A percentile compares a stretch with the other conserved stretches of the same genome.
phyloP scores from a whole-genome alignment of 1,139 yeast genomes.

The Zygoascus sp. region DNA sequence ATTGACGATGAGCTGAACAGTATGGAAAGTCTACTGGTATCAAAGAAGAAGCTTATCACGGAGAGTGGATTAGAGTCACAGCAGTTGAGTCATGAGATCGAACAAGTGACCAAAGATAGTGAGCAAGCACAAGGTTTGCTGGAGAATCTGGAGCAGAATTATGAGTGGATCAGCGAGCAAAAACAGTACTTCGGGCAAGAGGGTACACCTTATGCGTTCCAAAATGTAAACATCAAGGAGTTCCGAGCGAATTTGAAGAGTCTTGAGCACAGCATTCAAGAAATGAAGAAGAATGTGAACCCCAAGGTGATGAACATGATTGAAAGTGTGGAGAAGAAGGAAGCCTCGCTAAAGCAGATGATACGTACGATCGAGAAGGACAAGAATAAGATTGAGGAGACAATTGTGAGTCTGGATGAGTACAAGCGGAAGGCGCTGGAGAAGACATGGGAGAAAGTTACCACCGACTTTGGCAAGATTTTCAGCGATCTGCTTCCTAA shows the following conservation, averaged over 20 bases:
- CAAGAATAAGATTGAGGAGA: slow-evolving; percentile 82
- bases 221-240: slow-evolving; percentile 59
- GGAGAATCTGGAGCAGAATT: slow-evolving; percentile 48
- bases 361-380: slow-evolving; percentile 86
- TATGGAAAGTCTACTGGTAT: slow-evolving; percentile 48
- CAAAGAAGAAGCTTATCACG: slow-evolving; percentile 49
- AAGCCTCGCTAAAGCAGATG: slow-evolving; percentile 69
- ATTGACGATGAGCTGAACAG: slow-evolving; percentile 75
- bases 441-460: slow-evolving; percentile 78
- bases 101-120: slow-evolving; percentile 45
- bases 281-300: slow-evolving; percentile 79
- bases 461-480: slow-evolving; percentile 79
- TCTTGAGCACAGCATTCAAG: slow-evolving; percentile 58
- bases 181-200: slow-evolving; percentile 43
- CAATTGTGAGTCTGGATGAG: slow-evolving; percentile 79
- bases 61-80: slow-evolving; percentile 54
- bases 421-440: slow-evolving; percentile 81
- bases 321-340: slow-evolving; percentile 89
- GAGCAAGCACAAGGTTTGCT: slow-evolving; percentile 43
- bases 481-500: slow-evolving; percentile 87
- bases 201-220: slow-evolving; percentile 36
- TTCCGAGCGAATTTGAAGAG: slow-evolving; percentile 54
- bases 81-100: slow-evolving; percentile 60
- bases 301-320: slow-evolving; percentile 90
- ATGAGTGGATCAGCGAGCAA: slow-evolving; percentile 71